A percentile compares a stretch with the other conserved stretches of the same genome.
These are phyloP conservation scores for Starmerella stellata DNA, from an alignment of 805 yeast species.

Conservation along the genomic window DNA sequence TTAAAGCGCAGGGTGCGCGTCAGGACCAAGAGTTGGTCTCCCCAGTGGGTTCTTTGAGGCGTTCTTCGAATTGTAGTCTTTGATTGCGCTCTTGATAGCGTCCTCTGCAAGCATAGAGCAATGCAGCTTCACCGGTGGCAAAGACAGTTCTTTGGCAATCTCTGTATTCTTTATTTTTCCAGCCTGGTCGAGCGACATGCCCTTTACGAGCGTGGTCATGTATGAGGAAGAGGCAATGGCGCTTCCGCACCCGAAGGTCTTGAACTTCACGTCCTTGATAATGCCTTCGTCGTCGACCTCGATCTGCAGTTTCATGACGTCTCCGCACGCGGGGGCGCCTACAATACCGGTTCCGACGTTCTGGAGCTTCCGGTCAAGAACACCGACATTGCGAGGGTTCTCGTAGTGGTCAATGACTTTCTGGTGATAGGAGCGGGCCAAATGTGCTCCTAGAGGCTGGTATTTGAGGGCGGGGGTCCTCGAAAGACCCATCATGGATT, in stretches of 20 bases:
- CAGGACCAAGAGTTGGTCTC: conserved; percentile 39
- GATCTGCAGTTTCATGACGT: conserved; percentile 93
- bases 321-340: conserved; percentile 99
- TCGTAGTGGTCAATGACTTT: conserved; percentile 91
- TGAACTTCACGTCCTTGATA: conserved; percentile 87
- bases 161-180: conserved; percentile 79
- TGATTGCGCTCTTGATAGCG: conserved; percentile 92
- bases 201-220: conserved; percentile 88
- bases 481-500: too few species aligned
- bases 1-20: conserved; percentile 22
- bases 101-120: conserved; percentile 98
- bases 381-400: conserved; percentile 93
- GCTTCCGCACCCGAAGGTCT: conserved; percentile 98
- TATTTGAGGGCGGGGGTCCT: too few species aligned
- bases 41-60: conserved; percentile 27
- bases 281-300: conserved; percentile 82
- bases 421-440: conserved; percentile 45
- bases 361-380: conserved; percentile 55
- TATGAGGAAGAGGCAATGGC: conserved; percentile 94
- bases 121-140: conserved; percentile 94
- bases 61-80: conserved; percentile 81
- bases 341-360: conserved; percentile 93
- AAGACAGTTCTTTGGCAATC: conserved; percentile 81
- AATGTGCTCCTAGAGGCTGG: too few species aligned
- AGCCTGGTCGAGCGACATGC: conserved; percentile 87